These are phyloP conservation scores for Diddensiella transvaalensis DNA, from an alignment of 805 yeast species.

Conservation along the genomic window DNA sequence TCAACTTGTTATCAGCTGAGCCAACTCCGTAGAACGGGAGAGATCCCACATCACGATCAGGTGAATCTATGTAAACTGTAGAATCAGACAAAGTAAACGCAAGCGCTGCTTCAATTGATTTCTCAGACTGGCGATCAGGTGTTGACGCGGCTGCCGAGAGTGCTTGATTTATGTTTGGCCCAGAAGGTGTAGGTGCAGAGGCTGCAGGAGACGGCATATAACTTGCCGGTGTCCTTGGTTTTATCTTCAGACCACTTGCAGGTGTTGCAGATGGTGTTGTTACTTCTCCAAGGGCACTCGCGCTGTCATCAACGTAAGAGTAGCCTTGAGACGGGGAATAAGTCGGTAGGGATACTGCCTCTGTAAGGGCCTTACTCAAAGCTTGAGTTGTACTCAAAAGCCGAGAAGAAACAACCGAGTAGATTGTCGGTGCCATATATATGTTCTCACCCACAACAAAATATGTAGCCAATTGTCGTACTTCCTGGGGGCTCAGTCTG, in stretches of 20 bases:
- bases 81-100: constrained; percentile 17
- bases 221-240: constrained; percentile 11
- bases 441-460: constrained; percentile 89
- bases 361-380: constrained; percentile 46
- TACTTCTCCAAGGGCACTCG: constrained; percentile 3
- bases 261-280: constrained; percentile 8
- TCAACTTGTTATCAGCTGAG: constrained; percentile 2
- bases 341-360: constrained; percentile 46
- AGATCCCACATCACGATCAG: constrained; percentile 13
- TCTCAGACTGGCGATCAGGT: constrained; percentile 12
- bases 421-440: constrained; percentile 81
- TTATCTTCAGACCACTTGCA: constrained; percentile 1
- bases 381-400: constrained; percentile 48
- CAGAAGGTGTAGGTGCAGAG: constrained; percentile 9
- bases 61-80: constrained; percentile 18
- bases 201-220: constrained; percentile 7
- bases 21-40: neutral
- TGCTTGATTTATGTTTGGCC: neutral
- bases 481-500: constrained; percentile 51
- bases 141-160: neutral
- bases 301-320: constrained; percentile 36
- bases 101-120: constrained; percentile 26
- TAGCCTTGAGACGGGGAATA: constrained; percentile 64
- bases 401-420: constrained; percentile 69
- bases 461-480: constrained; percentile 64